phyloP scores from a whole-genome alignment of 2,329 filamentous ascomycete genomes.

The Penicillium sp. region DNA sequence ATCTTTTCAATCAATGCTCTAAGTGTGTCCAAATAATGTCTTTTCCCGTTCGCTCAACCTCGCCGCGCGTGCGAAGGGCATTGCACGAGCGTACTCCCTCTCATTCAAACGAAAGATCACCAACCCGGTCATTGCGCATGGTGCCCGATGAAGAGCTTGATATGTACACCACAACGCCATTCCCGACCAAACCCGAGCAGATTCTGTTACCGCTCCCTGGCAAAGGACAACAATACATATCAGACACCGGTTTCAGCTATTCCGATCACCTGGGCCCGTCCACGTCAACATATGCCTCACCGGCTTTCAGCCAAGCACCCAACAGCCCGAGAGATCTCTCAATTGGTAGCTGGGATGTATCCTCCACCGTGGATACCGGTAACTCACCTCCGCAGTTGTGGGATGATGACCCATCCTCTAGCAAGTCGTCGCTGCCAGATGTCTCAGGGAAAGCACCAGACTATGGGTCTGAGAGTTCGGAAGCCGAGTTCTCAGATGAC shows the following conservation, averaged over 20 bases:
- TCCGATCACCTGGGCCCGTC: conserved; percentile 24
- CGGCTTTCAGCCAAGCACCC: conserved; percentile 22
- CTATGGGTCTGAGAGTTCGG: conserved; percentile 16
- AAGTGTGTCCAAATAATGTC: conserved; percentile 25
- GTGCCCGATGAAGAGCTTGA: conserved; percentile 29
- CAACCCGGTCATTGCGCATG: conserved; percentile 32
- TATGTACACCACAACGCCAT: conserved; percentile 38
- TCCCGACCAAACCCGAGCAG: conserved; percentile 42
- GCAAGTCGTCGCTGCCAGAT: conserved; percentile 30
- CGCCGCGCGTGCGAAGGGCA: conserved; percentile 34
- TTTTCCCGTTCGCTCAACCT: conserved; percentile 21
- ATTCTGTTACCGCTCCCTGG: conserved; percentile 37
- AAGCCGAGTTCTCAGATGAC: conserved; percentile 27
- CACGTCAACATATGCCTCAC: conserved; percentile 23
- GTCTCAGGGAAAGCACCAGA: conserved; percentile 18
- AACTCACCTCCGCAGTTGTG: conserved; percentile 33
- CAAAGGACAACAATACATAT: conserved; percentile 29
- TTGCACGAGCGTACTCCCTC: conserved; percentile 42
- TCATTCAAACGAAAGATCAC: conserved; percentile 37
- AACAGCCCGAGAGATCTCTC: conserved; percentile 25
- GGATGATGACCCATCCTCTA: conserved; percentile 33
- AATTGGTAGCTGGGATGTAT: conserved; percentile 29
- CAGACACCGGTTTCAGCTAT: conserved; percentile 27
- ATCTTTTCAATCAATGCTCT: conserved; percentile 21
- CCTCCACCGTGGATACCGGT: conserved; percentile 30